These are phyloP conservation scores for Cymbopogon flexuosus DNA, from an alignment of 202 grass and related monocot genomes.

Conservation along the genomic window DNA sequence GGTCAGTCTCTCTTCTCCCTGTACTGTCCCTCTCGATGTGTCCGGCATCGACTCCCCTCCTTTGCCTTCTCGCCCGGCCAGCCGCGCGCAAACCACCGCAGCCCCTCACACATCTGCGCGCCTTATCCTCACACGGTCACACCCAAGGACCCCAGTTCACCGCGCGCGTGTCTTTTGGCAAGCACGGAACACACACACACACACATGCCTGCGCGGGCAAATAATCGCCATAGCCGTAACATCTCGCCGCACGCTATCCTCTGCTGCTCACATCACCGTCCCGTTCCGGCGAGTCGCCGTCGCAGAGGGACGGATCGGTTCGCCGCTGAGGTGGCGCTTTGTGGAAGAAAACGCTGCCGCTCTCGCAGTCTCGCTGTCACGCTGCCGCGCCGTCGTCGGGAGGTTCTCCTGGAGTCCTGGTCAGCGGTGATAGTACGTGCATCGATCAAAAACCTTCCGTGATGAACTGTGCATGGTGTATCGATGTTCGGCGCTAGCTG, in stretches of 20 bases:
- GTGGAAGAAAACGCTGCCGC: too few species aligned
- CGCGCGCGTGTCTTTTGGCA: not conserved
- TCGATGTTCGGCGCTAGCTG: too few species aligned
- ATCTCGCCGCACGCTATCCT: conserved; percentile 8
- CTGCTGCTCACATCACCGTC: not conserved
- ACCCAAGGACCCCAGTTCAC: not conserved
- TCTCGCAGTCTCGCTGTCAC: too few species aligned
- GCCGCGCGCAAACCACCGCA: too few species aligned
- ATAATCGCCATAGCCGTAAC: conserved; percentile 29
- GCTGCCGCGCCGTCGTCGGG: too few species aligned
- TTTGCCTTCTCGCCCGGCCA: not conserved
- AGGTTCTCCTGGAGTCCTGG: too few species aligned
- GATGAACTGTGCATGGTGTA: too few species aligned
- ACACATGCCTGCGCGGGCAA: not conserved
- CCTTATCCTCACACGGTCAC: conserved; percentile 18
- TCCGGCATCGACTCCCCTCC: not conserved
- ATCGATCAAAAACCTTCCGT: too few species aligned
- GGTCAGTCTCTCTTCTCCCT: not conserved
- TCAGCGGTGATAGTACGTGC: too few species aligned
- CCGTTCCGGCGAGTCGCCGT: not conserved
- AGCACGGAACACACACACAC: not conserved
- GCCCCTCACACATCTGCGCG: too few species aligned
- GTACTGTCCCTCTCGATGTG: not conserved
- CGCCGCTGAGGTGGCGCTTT: too few species aligned
- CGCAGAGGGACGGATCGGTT: too few species aligned